These are phyloP conservation scores for Trametes punicea DNA, from an alignment of 768 basidiomycete genomes.

Conservation along the genomic window DNA sequence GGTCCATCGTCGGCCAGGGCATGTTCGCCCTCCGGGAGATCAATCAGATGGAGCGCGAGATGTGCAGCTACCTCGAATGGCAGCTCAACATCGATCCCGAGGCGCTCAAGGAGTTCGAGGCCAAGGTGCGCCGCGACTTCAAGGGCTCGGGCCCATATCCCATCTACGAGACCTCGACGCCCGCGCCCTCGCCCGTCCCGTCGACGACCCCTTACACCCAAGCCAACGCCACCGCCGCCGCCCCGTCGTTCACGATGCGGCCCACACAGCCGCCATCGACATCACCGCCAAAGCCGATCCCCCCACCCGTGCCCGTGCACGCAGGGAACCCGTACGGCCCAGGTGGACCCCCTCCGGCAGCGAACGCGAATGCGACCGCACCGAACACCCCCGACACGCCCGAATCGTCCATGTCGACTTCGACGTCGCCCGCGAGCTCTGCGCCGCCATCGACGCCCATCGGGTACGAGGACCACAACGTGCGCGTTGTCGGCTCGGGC, in stretches of 20 bases:
- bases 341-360: conserved; percentile 6
- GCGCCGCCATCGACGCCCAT: conserved; percentile 31
- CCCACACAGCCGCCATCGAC: conserved; percentile 18
- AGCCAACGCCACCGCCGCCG: conserved; percentile 3
- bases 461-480: conserved; percentile 24
- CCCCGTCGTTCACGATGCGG: conserved; percentile 24
- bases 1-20: conserved; percentile 61
- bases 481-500: conserved; percentile 20
- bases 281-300: conserved; percentile 21
- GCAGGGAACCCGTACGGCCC: conserved; percentile 11
- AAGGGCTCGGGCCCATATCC: conserved; percentile 55
- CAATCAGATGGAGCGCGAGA: conserved; percentile 96
- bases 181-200: conserved; percentile 31
- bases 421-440: conserved; percentile 31
- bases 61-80: conserved; percentile 94
- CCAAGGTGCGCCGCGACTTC: conserved; percentile 59
- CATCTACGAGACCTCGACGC: conserved; percentile 54
- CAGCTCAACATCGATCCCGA: conserved; percentile 71
- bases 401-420: conserved; percentile 29
- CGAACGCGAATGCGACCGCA: conserved; percentile 14
- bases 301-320: conserved; percentile 16
- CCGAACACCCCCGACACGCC: conserved; percentile 30
- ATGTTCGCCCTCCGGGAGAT: conserved; percentile 77
- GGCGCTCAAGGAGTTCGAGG: conserved; percentile 59
- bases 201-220: conserved; percentile 27